Conservation (phyloP, 257 asterid species). For the Solanum megistacrolobum region DNA sequence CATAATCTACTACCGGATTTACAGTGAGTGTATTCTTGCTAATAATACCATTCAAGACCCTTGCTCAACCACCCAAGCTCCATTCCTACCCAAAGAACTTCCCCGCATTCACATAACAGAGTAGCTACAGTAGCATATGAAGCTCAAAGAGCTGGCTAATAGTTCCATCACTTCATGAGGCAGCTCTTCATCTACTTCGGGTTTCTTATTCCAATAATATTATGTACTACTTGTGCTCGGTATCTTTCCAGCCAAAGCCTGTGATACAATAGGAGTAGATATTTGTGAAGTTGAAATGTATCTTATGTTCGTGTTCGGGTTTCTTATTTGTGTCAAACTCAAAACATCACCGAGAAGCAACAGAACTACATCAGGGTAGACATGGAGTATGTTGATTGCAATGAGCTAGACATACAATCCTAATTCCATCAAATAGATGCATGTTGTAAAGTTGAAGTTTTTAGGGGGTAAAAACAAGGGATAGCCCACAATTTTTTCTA, state of each 20-base stretch:
- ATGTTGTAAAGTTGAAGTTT: not conserved
- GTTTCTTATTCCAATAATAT: not conserved
- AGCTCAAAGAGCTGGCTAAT: not conserved
- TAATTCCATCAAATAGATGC: not conserved
- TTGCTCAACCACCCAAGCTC: not conserved
- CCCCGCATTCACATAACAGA: not conserved
- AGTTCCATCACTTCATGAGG: not conserved
- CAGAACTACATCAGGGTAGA: constrained; percentile 23
- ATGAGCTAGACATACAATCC: constrained; percentile 33
- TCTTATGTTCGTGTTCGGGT: not conserved
- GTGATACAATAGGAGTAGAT: constrained; percentile 51
- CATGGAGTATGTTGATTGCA: constrained; percentile 44
- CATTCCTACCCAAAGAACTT: not conserved
- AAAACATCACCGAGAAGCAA: constrained; percentile 6
- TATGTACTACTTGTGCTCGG: not conserved
- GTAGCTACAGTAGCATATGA: not conserved
- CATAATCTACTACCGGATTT: constrained; percentile 18
- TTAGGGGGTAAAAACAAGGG: not conserved
- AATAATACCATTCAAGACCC: not conserved
- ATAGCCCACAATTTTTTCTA: not conserved
- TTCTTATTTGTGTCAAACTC: constrained; percentile 11
- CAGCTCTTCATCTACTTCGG: not conserved
- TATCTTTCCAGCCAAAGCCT: constrained; percentile 60
- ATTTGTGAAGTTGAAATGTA: constrained; percentile 29
- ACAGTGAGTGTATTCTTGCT: constrained; percentile 41